Conservation (phyloP, 257 asterid genomes). For the Cynanchum wilfordii region DNA sequence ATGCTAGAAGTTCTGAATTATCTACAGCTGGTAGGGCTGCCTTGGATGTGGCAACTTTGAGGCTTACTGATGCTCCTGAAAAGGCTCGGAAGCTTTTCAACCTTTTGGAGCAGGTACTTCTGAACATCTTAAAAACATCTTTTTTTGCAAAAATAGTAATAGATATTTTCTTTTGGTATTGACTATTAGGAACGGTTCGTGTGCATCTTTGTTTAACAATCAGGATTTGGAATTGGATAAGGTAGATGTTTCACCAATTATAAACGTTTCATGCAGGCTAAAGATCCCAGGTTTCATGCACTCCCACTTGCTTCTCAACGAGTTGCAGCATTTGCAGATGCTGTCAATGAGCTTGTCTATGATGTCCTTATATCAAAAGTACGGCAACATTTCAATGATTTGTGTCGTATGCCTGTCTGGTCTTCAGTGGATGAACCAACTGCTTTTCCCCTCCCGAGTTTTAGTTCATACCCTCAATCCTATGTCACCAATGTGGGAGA, state of each 20-base stretch:
- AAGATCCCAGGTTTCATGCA: conserved; percentile 97
- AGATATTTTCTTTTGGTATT: not conserved
- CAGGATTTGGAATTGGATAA: not conserved
- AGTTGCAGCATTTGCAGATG: conserved; percentile 80
- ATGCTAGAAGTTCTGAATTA: conserved; percentile 59
- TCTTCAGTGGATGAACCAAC: conserved; percentile 80
- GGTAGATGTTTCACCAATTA: not conserved
- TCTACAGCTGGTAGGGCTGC: conserved; percentile 80
- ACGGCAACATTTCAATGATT: conserved; percentile 67
- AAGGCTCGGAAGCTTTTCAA: conserved; percentile 85
- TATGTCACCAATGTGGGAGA: conserved; percentile 88
- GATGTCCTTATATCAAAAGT: conserved; percentile 90
- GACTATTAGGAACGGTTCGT: not conserved
- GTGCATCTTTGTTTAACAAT: not conserved
- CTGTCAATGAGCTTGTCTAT: conserved; percentile 90
- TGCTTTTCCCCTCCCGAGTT: conserved; percentile 70
- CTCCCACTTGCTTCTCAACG: conserved; percentile 92
- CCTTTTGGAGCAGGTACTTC: conserved; percentile 84
- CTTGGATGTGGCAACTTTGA: conserved; percentile 83
- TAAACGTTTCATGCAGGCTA: conserved; percentile 53
- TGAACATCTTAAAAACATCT: not conserved
- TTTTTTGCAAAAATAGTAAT: not conserved
- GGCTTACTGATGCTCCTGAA: conserved; percentile 77
- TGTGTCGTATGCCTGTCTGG: conserved; percentile 79
- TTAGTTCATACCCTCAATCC: conserved; percentile 91